Evolutionary conservation across 148 eudicot genomes (phyloP).

Genomic region (Hydrangea macrophylla): DNA sequence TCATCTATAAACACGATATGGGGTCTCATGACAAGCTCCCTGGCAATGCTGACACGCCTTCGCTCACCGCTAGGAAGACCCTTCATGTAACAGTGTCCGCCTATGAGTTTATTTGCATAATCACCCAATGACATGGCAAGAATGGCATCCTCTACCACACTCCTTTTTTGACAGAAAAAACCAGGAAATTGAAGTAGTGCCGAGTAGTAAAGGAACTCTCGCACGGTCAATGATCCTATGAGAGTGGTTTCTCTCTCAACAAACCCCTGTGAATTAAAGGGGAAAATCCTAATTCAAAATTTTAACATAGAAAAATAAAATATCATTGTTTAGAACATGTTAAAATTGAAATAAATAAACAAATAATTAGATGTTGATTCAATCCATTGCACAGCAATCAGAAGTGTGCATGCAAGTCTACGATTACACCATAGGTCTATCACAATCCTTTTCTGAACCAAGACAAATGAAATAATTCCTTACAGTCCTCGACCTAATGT

Average conservation of each 20-base stretch:
- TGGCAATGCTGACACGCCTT: slow-evolving; percentile 90
- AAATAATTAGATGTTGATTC: not conserved
- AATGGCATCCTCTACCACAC: slow-evolving; percentile 90
- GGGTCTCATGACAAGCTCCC: slow-evolving; percentile 97
- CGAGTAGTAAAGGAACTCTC: slow-evolving; percentile 93
- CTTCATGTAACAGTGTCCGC: slow-evolving; percentile 94
- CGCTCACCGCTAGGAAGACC: slow-evolving; percentile 96
- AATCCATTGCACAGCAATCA: not conserved
- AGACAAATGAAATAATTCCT: not conserved
- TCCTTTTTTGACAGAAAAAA: slow-evolving; percentile 68
- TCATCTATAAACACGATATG: slow-evolving; percentile 85
- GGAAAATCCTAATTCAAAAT: slow-evolving; percentile 6
- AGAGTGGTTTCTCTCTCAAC: slow-evolving; percentile 89
- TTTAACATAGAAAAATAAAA: not conserved
- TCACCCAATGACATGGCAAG: slow-evolving; percentile 90
- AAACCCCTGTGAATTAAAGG: slow-evolving; percentile 61
- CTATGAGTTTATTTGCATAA: slow-evolving; percentile 87
- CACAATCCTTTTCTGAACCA: not conserved
- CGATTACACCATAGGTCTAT: not conserved
- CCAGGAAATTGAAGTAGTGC: slow-evolving; percentile 98
- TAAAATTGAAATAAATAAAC: too few species aligned
- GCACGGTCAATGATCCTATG: slow-evolving; percentile 89
- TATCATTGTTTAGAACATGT: too few species aligned
- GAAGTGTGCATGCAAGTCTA: not conserved
- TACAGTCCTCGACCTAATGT: not conserved